A percentile compares a stretch with the other conserved stretches of the same genome.
These are phyloP conservation scores for Asclepias syriaca DNA, from an alignment of 257 asterid species.

Conservation along the genomic window DNA sequence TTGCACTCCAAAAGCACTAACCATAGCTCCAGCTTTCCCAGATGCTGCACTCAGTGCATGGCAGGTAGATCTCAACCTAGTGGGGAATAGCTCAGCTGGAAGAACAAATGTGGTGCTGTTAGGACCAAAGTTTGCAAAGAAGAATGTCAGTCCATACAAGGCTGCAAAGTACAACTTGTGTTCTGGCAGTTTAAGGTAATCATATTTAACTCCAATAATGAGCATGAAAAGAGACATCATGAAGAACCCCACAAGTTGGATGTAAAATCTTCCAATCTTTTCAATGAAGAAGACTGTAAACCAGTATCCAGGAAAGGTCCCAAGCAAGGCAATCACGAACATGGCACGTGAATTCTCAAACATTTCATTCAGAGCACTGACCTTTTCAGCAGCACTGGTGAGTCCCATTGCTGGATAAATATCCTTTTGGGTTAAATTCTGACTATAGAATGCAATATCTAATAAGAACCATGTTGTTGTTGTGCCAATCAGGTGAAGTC, in stretches of 20 bases:
- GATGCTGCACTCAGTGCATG: slow-evolving; percentile 30
- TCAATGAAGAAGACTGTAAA: slow-evolving; percentile 28
- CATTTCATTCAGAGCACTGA: slow-evolving; percentile 24
- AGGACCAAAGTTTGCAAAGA: slow-evolving; percentile 31
- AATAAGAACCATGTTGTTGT: slow-evolving; percentile 25
- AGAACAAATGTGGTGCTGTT: slow-evolving; percentile 30
- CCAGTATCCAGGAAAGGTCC: slow-evolving; percentile 32
- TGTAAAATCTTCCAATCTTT: slow-evolving; percentile 24
- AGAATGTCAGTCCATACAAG: slow-evolving; percentile 25
- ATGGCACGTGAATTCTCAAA: slow-evolving; percentile 29
- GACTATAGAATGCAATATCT: slow-evolving; percentile 30
- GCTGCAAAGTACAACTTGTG: slow-evolving; percentile 20
- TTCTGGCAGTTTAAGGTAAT: slow-evolving; percentile 5
- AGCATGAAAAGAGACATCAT: slow-evolving; percentile 33
- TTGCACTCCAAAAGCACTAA: slow-evolving; percentile 28
- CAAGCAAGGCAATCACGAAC: slow-evolving; percentile 27
- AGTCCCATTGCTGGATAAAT: slow-evolving; percentile 26
- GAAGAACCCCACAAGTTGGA: slow-evolving; percentile 27
- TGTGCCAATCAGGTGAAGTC: slow-evolving; percentile 27
- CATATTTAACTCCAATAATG: slow-evolving; percentile 19
- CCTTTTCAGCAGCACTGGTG: background rate
- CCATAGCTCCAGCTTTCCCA: slow-evolving; percentile 28
- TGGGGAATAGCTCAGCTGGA: slow-evolving; percentile 31
- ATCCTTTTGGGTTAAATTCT: slow-evolving; percentile 30
- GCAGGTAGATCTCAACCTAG: slow-evolving; percentile 29